Evolutionary conservation across 441 rosid genomes (phyloP).

Genomic region (Populus trichocarpa): DNA sequence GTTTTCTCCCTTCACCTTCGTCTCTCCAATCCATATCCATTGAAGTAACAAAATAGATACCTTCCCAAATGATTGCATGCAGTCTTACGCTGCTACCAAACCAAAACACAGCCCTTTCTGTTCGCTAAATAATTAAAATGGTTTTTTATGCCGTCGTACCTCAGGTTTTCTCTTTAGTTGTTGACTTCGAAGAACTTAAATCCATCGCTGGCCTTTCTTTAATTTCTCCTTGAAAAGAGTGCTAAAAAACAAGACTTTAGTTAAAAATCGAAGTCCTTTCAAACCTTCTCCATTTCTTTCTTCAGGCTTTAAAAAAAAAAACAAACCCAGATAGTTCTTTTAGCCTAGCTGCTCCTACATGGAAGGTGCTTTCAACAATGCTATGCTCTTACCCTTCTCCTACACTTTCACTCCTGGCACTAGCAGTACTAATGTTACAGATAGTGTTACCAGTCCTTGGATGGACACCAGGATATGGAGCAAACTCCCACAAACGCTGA

Average conservation of each 20-base stretch:
- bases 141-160: neutral
- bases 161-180: conserved; percentile 15
- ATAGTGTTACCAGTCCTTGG: conserved; percentile 39
- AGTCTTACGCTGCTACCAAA: neutral
- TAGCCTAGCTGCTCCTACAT: neutral
- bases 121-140: neutral
- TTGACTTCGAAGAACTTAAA: neutral
- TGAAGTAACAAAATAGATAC: conserved; percentile 3
- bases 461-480: conserved; percentile 91
- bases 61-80: conserved; percentile 7
- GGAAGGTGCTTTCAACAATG: conserved; percentile 56
- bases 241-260: neutral
- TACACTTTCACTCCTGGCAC: conserved; percentile 53
- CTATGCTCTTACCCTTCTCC: conserved; percentile 55
- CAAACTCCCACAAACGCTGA: conserved; percentile 63
- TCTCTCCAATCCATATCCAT: neutral
- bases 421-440: conserved; percentile 21
- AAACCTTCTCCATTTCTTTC: neutral
- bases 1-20: neutral
- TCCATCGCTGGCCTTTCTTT: neutral
- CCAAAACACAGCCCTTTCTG: neutral
- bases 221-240: neutral
- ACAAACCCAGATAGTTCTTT: neutral
- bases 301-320: neutral
- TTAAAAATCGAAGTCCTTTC: neutral